Evolutionary conservation across 1,139 yeast species (phyloP), one percentile per base, ranked within the genome.

Genomic region (Candida gigantensis): DNA sequence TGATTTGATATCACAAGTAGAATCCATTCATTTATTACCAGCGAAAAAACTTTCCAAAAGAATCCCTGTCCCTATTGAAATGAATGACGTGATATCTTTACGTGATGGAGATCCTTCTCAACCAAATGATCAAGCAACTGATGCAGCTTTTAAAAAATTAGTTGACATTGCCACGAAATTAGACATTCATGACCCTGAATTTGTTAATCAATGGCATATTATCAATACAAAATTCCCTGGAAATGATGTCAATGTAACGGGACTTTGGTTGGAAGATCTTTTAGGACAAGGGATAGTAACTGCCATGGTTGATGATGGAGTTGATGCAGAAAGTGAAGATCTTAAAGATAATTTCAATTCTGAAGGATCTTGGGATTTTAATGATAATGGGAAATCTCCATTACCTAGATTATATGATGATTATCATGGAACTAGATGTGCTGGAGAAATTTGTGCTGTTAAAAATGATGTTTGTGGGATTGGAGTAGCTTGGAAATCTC

Each of bases 381-480:
- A 94, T 56, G 85, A 80, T 50, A 83, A 86, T 49, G 72, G 73
- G 0, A 72, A 79, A 12, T 65, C 81, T 29, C 99, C 99, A 1
- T 77, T 75, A 45, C 99, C 98, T 6, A 68, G 81, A 42, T 68
- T 90, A 29, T 60, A 50, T n/a, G 95, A 86, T 57, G 98, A 94
- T 57, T 79, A 81, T 49, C 99, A 94, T 58, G 99, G 99, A 3
- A 94, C 99, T 0, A 72, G 99, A 49, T 94, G 99, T 67, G 98
- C 98, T 1, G 98, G 97, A 23, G 98, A 94, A 60, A 85, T 94
- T 40, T 97, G 97, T 0, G 89, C 88, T 2, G 95, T 83, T 2
- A 90, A 79, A 40, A 92, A 94, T 58, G 85, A 81, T 27, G 81
- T 72, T 14, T 94, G 99, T 65, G 98, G 98, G 24, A 74, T 94